Evolutionary conservation across 2,329 filamentous ascomycete species (phyloP).

Genomic region (Phaeophleospora eucalypticola): DNA sequence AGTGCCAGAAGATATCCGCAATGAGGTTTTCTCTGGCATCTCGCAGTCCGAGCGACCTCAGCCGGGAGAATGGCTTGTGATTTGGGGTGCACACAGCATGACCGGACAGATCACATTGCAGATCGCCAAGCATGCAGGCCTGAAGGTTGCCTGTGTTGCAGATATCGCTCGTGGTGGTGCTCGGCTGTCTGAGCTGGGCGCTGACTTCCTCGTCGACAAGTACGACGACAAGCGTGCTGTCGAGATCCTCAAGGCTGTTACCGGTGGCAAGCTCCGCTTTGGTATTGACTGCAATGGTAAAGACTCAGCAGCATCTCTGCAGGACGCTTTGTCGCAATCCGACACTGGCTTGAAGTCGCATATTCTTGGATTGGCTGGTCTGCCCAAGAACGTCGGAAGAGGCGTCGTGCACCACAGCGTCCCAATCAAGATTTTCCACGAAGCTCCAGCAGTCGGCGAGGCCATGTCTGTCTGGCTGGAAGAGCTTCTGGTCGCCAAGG

Average conservation of each 20-base stretch:
- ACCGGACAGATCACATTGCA: conserved; percentile 65
- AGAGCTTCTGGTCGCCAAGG: conserved; percentile 52
- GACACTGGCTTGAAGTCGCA: conserved; percentile 42
- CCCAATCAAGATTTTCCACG: conserved; percentile 73
- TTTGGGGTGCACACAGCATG: conserved; percentile 74
- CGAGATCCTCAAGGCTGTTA: conserved; percentile 58
- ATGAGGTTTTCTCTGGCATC: conserved; percentile 60
- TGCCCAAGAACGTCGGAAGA: conserved; percentile 55
- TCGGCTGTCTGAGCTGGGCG: conserved; percentile 49
- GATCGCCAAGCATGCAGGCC: conserved; percentile 61
- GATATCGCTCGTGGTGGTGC: conserved; percentile 64
- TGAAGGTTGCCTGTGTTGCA: conserved; percentile 62
- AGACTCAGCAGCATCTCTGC: conserved; percentile 58
- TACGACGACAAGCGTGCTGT: conserved; percentile 63
- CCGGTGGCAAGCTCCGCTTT: conserved; percentile 57
- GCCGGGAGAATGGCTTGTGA: conserved; percentile 64
- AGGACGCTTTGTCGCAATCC: conserved; percentile 47
- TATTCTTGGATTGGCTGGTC: conserved; percentile 62
- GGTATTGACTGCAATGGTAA: conserved; percentile 65
- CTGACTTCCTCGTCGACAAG: conserved; percentile 66
- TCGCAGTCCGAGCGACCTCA: conserved; percentile 50
- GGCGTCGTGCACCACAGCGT: conserved; percentile 59
- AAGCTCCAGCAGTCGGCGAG: conserved; percentile 60
- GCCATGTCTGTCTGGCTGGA: conserved; percentile 64
- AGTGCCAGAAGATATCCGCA: conserved; percentile 58